Evolutionary conservation across 129 eudicot genomes (phyloP).

Genomic region (Tanacetum coccineum): DNA sequence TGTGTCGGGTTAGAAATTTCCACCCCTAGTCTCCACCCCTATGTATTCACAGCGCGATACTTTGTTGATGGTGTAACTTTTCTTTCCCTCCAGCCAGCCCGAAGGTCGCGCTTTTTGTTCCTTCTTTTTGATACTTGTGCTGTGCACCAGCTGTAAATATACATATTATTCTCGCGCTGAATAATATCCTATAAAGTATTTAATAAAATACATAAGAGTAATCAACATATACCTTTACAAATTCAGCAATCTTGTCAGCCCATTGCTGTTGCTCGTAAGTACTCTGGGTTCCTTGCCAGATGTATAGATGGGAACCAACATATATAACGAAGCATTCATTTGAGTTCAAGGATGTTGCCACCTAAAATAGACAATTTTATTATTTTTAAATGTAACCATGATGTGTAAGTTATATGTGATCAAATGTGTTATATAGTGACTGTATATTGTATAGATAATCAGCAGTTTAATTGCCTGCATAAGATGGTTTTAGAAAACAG

Average conservation of each 20-base stretch:
- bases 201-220: neutral
- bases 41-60: too few species aligned
- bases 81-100: slow-evolving; percentile 97
- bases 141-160: slow-evolving; percentile 63
- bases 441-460: too few species aligned
- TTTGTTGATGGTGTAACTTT: slow-evolving; percentile 58
- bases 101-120: slow-evolving; percentile 92
- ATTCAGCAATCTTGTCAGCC: slow-evolving; percentile 74
- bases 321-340: too few species aligned
- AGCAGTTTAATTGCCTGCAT: too few species aligned
- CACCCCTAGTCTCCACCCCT: too few species aligned
- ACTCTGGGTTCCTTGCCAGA: too few species aligned
- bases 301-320: too few species aligned
- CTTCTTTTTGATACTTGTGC: slow-evolving; percentile 86
- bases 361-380: slow-evolving; percentile 45
- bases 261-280: slow-evolving; percentile 86
- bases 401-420: neutral
- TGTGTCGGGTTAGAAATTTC: too few species aligned
- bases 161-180: too few species aligned
- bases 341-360: slow-evolving; percentile 72
- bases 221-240: slow-evolving; percentile 57
- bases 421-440: neutral
- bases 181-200: slow-evolving; percentile 1
- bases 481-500: neutral
- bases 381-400: neutral